These are phyloP conservation scores for Wallacemonas rigidus DNA, from an alignment of 208 protist genomes.

Conservation along the genomic window DNA sequence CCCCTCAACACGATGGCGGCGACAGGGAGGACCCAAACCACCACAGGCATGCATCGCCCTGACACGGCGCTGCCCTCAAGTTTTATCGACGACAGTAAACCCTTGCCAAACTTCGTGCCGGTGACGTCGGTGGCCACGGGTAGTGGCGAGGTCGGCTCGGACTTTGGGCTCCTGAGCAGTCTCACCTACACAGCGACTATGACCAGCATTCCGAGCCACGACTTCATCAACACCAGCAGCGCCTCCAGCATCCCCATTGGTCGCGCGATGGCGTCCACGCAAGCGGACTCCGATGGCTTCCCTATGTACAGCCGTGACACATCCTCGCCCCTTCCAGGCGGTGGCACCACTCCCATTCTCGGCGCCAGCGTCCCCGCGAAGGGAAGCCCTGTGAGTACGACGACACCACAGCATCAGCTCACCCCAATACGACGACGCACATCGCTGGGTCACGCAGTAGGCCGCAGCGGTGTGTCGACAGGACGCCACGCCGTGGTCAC, in stretches of 20 bases:
- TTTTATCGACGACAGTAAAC: slow-evolving; percentile 13
- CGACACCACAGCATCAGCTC: too few relatives aligned
- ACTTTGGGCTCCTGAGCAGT: slow-evolving; percentile 5
- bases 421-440: too few relatives aligned
- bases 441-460: too few relatives aligned
- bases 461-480: too few relatives aligned
- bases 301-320: neutral
- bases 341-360: too few relatives aligned
- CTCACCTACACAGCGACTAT: slow-evolving; percentile 2
- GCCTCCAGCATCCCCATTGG: slow-evolving; percentile 6
- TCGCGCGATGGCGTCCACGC: slow-evolving; percentile 6
- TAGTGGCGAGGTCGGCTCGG: neutral
- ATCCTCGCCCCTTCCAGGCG: too few relatives aligned
- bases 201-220: neutral
- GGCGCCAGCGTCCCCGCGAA: too few relatives aligned
- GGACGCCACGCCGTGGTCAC: too few relatives aligned
- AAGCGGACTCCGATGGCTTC: slow-evolving; percentile 13
- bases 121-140: neutral
- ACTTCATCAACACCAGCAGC: slow-evolving; percentile 3
- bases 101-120: slow-evolving; percentile 9
- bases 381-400: too few relatives aligned
- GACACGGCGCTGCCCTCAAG: slow-evolving; percentile 12
- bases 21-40: too few relatives aligned
- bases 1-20: too few relatives aligned
- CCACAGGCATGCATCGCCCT: neutral